Base-by-base conservation (phyloP, 257 asterid species). In the Capsicum rhomboideum region DNA sequence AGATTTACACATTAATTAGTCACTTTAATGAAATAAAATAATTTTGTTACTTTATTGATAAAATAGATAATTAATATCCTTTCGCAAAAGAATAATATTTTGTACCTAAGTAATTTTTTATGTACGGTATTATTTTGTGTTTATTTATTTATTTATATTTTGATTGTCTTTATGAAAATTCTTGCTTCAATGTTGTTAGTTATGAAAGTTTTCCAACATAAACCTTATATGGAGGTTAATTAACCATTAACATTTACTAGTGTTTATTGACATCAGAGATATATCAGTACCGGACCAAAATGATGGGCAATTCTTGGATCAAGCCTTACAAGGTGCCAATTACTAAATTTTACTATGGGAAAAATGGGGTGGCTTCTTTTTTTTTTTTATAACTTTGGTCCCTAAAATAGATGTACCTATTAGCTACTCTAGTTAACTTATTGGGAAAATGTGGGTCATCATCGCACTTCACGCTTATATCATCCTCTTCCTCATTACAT, bases 381-480 rank as follows among this genome's bases (percentile, higher is more conserved):
- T 50, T 49, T 0, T n/a, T n/a, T n/a, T n/a, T n/a, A n/a, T n/a
- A n/a, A 2, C 55, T 77, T 34, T 77, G 44, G 63, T 77, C 46
- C 63, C 26, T 14, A 50, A 23, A 50, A 50, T 77, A 49, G 2
- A 50, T 64, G 13, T 82, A 44, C n/a, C 42, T 34, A 64, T 79
- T 44, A 82, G 17, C 4, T 34, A 0, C 1, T 68, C 28, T 21
- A 46, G 12, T 72, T 21, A 20, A 7, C 66, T 23, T 12, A 54
- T 80, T 29, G 54, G 68, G 75, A 66, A 34, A 86, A n/a, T 80
- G 87, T 80, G 54, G 84, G 84, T 56, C 86, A 89, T 87, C 90
- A 89, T 80, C 87, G 85, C 84, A 89, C 91, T 87, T 87, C 91
- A 89, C 82, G 90, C 90, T 87, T 83, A 89, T 83, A 87, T 87